Evolutionary conservation across 768 basidiomycete genomes (phyloP), one percentile per base, ranked within the genome.

Genomic region (Russula sp.): DNA sequence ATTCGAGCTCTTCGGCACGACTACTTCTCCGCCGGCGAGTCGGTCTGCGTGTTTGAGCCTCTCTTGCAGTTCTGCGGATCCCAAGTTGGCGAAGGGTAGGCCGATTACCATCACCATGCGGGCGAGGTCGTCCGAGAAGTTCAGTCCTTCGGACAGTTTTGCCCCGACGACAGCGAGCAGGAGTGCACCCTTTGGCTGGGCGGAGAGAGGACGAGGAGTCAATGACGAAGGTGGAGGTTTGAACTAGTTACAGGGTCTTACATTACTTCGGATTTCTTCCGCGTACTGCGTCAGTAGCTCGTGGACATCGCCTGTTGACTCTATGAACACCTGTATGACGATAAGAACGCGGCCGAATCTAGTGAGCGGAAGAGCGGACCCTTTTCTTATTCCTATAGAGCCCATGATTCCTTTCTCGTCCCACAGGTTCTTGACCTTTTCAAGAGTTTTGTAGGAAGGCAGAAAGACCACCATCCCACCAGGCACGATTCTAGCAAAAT

Each of bases 121-220:
- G 2, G 94, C 94, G 30, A 76, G 71, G 55, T 77, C 72, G 68
- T 79, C 76, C 0, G 78, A 71, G 69, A 84, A 84, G 72, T 84
- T 84, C 66, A 84, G 79, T 9, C 95, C 96, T 76, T 99, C 97
- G 0, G 93, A 95, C n/a, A 99, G 82, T 73, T 98, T 98, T 30
- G 94, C 96, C 20, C 95, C 95, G 30, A 98, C 88, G 11, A 98
- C 97, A 2, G 97, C 96, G 61, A 98, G 88, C 5, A 99, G 78
- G 44, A 99, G 73, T 3, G 92, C 92, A 18, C 94, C 94, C 0
- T 75, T 60, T 66, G 66, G 75, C 71, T 71, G 40, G 6, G 28
- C 9, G 22, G 20, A 57, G 8, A 14, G n/a, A 36, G 36, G 3
- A 13, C 36, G 36, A 28, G 7, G 30, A n/a, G 24, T 51, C 13